Evolutionary conservation across 2,329 filamentous ascomycete genomes (phyloP).

Genomic region (Fusarium avenaceum): DNA sequence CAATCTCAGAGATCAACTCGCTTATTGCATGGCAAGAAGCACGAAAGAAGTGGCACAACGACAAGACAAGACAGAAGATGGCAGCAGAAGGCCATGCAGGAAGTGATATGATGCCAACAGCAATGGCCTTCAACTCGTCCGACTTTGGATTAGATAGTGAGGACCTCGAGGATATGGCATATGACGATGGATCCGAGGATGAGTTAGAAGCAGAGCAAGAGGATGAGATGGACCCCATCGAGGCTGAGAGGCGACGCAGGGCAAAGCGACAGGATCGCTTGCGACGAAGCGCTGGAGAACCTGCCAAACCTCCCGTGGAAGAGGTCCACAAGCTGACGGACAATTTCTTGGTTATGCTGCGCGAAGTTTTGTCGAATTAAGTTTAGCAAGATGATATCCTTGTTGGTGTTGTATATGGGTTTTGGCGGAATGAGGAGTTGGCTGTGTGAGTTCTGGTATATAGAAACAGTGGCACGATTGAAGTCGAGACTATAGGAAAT

Average conservation of each 20-base stretch:
- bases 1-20: conserved; percentile 83
- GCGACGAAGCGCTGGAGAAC: conserved; percentile 84
- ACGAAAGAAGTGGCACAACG: conserved; percentile 96
- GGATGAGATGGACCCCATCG: conserved; percentile 88
- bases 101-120: conserved; percentile 65
- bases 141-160: conserved; percentile 93
- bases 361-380: conserved; percentile 82
- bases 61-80: conserved; percentile 99
- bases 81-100: conserved; percentile 77
- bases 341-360: conserved; percentile 84
- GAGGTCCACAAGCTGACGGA: conserved; percentile 86
- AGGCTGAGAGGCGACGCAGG: conserved; percentile 83
- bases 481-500: not conserved
- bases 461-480: conserved; percentile 10
- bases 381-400: conserved; percentile 37
- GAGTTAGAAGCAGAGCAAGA: conserved; percentile 80
- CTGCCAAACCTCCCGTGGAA: conserved; percentile 80
- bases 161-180: conserved; percentile 87
- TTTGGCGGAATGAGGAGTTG: conserved; percentile 19
- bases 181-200: conserved; percentile 77
- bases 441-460: conserved; percentile 14
- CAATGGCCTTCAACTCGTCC: conserved; percentile 76
- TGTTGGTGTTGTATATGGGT: conserved; percentile 16
- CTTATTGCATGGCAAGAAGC: conserved; percentile 95
- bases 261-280: conserved; percentile 84